Evolutionary conservation across 1,139 yeast genomes (phyloP), one percentile per base, ranked within the genome.

Genomic region (Hyphopichia buzzinii): DNA sequence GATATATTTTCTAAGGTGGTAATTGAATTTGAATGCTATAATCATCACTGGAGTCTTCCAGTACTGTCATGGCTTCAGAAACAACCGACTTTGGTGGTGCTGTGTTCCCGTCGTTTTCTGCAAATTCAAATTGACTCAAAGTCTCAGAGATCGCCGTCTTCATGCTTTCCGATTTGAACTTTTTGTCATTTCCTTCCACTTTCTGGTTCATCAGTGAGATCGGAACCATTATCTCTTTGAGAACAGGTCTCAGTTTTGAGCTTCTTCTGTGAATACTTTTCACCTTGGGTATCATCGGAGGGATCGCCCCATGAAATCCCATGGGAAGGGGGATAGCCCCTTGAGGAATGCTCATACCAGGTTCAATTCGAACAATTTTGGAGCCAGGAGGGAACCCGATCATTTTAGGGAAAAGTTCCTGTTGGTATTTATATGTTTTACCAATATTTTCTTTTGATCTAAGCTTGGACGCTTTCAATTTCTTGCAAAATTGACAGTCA

Each of bases 271-370:
- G 23, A 19, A 10, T 6, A 10, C 23, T 19, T 17, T 13, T 14
- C 12, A 10, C 5, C 21, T 16, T 30, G 16, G 31, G n/a, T 13
- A 12, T 12, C 28, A 31, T 24, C 32, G 30, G 22, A 30, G 29
- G 19, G 33, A 16, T 23, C 33, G 19, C 23, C 28, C 38, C 43
- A 10, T 33, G 36, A 11, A 37, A 31, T 10, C 21, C 15, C 26
- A 39, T 35, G 7, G 41, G 43, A 13, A 45, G 24, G 1, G 50
- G 49, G 15, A 54, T 43, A 1, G 62, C 64, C 3, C 64, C 64
- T 1, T 41, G 39, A 11, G 66, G 67, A 8, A 59, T 37, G 3
- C 41, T 42, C 47, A 43, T 45, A 3, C 64, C 64, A 5, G 56
- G 55, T 8, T 50, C 55, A 2, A 60, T 35, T 26, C 49, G 40